Base-by-base conservation (phyloP, 768 basidiomycete species). In the Xerocomellus dryophilus region DNA sequence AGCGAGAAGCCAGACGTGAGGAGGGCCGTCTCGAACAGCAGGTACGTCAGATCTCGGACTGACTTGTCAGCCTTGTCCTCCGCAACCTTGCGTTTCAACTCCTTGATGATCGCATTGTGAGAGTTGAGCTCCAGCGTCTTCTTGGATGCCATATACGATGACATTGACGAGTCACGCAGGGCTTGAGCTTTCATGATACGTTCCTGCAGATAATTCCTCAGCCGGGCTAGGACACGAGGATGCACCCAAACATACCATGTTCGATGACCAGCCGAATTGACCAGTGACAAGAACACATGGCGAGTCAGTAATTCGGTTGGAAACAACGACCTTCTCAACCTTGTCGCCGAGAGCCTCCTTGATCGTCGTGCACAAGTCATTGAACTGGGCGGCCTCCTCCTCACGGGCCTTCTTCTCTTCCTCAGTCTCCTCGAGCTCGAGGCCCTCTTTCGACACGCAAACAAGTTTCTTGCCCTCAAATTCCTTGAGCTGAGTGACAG, bases 111-210 rank as follows among this genome's bases (percentile, higher is more conserved):
- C 40, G 90, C 75, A 78, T 98, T 93, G 61, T 70, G 74, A 32
- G 93, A 88, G 83, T 98, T 97, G 61, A 98, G 83, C 78, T 98
- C 96, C 57, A 98, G 83, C 9, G 95, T 97, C 87, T 97, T 97
- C 82, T 95, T 95, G 56, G 88, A 90, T 27, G 93, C 91, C 96
- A 98, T 98, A 82, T 98, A 98, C 23, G 93, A 96, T 23, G 94
- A 97, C 95, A 96, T 96, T 56, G 90, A 93, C 17, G 92, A 91
- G 72, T 96, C 93, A 59, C 93, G 90, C 52, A 96, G 84, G 29
- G 95, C 95, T 76, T 98, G 95, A 12, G 96, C 94, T 77, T 96
- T 96, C 96, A 98, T 98, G 80, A 98, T 97, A 74, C 95, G 88
- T 74, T 95, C 90, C 84, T 86, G 62, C 40, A 65, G 0, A 35